phyloP scores from a whole-genome alignment of 192 early-diverging fungal genomes.

The Podila verticillata region DNA sequence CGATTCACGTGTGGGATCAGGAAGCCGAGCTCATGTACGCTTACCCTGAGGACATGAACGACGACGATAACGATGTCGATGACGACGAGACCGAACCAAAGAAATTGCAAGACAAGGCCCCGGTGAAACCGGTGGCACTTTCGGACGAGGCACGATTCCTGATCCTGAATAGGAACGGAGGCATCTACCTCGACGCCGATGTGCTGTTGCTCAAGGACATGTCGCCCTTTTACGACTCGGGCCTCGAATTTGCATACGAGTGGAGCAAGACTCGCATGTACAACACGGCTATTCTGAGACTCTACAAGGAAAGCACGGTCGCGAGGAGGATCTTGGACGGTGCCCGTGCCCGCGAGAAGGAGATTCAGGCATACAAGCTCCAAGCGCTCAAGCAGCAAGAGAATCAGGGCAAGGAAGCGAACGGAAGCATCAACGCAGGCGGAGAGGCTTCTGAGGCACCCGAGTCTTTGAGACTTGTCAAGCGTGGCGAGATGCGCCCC shows the following conservation, averaged over 20 bases:
- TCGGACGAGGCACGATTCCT: slow-evolving; percentile 51
- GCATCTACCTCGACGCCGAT: slow-evolving; percentile 51
- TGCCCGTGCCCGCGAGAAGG: slow-evolving; percentile 23
- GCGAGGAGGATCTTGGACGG: slow-evolving; percentile 40
- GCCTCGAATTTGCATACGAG: slow-evolving; percentile 51
- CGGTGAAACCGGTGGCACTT: slow-evolving; percentile 26
- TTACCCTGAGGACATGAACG: neutral
- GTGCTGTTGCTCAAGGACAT: slow-evolving; percentile 48
- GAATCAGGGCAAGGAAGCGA: neutral
- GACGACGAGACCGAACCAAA: neutral
- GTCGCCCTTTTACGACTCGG: slow-evolving; percentile 39
- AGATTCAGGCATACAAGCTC: slow-evolving; percentile 12
- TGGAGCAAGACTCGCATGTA: slow-evolving; percentile 47
- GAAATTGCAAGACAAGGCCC: neutral
- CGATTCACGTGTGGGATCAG: slow-evolving; percentile 38
- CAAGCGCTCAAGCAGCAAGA: neutral
- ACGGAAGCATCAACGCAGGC: no score
- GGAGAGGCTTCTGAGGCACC: no score
- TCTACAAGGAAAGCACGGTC: slow-evolving; percentile 25
- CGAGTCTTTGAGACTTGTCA: neutral
- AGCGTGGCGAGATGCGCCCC: slow-evolving; percentile 37
- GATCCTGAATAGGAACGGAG: slow-evolving; percentile 45
- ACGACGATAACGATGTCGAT: neutral
- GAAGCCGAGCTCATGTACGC: slow-evolving; percentile 18
- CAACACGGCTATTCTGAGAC: slow-evolving; percentile 43